These are phyloP conservation scores for Trichoderma sp. DNA, from an alignment of 2,329 filamentous ascomycete genomes.

Conservation along the genomic window DNA sequence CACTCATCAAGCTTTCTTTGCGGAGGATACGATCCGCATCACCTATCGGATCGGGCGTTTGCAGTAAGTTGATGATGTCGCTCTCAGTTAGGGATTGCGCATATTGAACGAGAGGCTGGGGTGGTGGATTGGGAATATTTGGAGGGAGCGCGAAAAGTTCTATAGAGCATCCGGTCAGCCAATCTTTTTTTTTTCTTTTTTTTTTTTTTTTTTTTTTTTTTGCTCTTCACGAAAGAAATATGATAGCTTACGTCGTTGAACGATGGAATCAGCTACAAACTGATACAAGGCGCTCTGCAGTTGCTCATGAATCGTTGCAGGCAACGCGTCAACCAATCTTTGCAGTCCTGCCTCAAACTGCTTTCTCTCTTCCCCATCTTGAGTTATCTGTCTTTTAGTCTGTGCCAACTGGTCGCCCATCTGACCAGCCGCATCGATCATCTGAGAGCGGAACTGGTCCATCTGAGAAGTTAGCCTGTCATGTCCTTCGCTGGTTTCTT, in stretches of 20 bases:
- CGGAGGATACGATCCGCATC: conserved; percentile 20
- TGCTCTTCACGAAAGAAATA: neutral
- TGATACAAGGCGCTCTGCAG: conserved; percentile 17
- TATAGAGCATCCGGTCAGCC: neutral
- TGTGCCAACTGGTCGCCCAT: conserved; percentile 7
- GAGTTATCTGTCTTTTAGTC: neutral
- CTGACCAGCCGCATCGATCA: neutral
- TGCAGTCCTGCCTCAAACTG: conserved; percentile 8
- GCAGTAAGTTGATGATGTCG: conserved; percentile 7
- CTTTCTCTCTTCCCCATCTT: conserved; percentile 17
- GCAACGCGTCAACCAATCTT: conserved; percentile 5
- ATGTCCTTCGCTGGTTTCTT: conserved; percentile 4
- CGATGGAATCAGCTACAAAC: conserved; percentile 14
- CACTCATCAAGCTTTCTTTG: conserved; percentile 23
- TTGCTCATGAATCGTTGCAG: conserved; percentile 1
- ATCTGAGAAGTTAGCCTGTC: neutral
- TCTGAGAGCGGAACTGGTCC: conserved; percentile 11
- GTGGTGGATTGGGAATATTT: neutral
- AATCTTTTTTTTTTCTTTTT: neutral
- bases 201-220: too few relatives aligned
- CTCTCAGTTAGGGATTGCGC: neutral
- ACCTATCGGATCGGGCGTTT: neutral
- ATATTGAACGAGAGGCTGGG: neutral
- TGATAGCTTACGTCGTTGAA: conserved; percentile 1
- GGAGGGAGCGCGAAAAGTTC: conserved; percentile 4